Evolutionary conservation across 495 filamentous ascomycete species (phyloP), one percentile per base, ranked within the genome.

Genomic region (Talaromyces liani): DNA sequence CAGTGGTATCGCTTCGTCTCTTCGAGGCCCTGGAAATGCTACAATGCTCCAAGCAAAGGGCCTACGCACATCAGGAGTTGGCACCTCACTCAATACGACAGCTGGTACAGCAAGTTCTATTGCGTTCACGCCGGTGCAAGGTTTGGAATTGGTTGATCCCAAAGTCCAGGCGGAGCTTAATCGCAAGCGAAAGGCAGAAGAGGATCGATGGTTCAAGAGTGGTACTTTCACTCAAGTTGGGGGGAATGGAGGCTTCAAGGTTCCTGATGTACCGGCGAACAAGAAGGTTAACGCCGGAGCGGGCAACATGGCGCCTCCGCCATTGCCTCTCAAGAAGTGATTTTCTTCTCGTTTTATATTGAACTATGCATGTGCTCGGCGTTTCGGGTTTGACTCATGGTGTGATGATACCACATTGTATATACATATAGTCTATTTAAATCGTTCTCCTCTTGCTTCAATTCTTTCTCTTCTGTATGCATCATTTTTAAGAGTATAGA

Each of bases 141-240:
- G 94, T 10, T 81, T 98, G 34, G 94, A 98, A 79, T 85, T 98
- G 8, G 92, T 97, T 16, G 95, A 97, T 75, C 94, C 94, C 58
- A 97, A 95, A 80, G 85, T 91, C 60, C 85, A 89, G 68, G 88
- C 90, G 2, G 92, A 83, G 75, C 75, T 92, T 68, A 91, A 79
- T 67, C 82, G 91, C 65, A 97, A 98, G 79, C 80, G 90, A 69
- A 94, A 94, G 68, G 93, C 92, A 5, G 93, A 97, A 66, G 91
- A 95, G 70, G 93, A 98, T 72, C 80, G 91, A 47, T 98, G 92
- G 88, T 98, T 98, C 77, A 95, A 91, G 71, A 89, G 91, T 24
- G 95, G 94, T 2, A 94, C 92, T 4, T 98, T 98, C 65, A 97
- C 94, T 27, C 92, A 96, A 77, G 85, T 96, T 61, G 89, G 62